Evolutionary conservation across 1,139 yeast species (phyloP), one percentile per base, ranked within the genome.

Genomic region (Pneumocystis canis): DNA sequence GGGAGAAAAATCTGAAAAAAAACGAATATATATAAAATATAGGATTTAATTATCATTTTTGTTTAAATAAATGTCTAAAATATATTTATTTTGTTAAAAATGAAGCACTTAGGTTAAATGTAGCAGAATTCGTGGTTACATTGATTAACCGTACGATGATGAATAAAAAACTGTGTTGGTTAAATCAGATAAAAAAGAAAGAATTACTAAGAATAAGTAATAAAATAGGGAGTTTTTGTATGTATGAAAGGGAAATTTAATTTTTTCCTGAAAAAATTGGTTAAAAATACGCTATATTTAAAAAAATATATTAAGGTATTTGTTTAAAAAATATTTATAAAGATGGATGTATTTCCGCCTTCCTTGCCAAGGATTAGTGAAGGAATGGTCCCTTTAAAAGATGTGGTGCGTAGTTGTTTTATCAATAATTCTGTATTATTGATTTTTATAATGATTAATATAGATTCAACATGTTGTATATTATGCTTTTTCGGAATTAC

Each of bases 401-500:
- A 62, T 6, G 47, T 65, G 35, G 67, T 58, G 18, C 56, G 60
- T 33, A 65, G 66, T 33, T 60, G 28, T 5, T 28, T 31, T 16
- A 30, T 47, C 14, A 30, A 58, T 18, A 56, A 18, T 33, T 3
- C 14, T 41, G n/a, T n/a, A n/a, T n/a, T 41, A 30, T 25, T 5
- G 5, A 5, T 9, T 20, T 31, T 53, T 53, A 18, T 40, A 30
- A n/a, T 18, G 16, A n/a, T 18, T 25, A 33, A 30, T 37, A 28
- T 28, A 59, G 40, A 18, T 33, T 28, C 18, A 30, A 40, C 18
- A 30, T 28, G 28, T 59, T 40, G 16, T 58, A 18, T 56, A 37
- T 41, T 30, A 35, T 20, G 33, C 60, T 6, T 35, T 37, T 59
- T 39, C 60, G 74, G 18, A 79, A 87, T 58, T 90, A 94, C n/a